These are phyloP conservation scores for Sporothrix phasma DNA, from an alignment of 2,329 filamentous ascomycete genomes.

Conservation along the genomic window DNA sequence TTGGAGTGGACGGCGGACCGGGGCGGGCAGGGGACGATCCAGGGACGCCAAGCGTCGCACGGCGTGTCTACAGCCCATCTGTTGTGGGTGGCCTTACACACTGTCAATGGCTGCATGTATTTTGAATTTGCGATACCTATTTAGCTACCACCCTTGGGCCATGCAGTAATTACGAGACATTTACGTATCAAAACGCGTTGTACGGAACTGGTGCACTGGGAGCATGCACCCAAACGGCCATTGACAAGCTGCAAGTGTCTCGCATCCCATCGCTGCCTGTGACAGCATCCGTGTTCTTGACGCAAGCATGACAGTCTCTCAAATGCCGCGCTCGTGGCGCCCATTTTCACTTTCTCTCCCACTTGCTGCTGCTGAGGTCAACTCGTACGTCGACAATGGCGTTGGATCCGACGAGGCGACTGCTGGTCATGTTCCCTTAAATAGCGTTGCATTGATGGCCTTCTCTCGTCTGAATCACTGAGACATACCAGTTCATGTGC, in stretches of 20 bases:
- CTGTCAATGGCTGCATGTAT: neutral
- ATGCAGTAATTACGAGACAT: no score
- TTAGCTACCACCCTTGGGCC: neutral
- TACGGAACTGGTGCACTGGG: no score
- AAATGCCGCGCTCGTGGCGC: neutral
- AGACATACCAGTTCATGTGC: no score
- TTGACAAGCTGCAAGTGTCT: no score
- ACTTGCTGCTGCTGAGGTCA: neutral
- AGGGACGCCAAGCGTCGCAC: neutral
- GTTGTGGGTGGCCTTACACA: neutral
- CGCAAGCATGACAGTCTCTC: no score
- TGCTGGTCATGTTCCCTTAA: no score
- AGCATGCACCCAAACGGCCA: no score
- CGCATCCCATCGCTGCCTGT: no score
- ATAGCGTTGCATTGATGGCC: no score
- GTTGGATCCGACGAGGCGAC: neutral
- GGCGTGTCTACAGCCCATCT: neutral
- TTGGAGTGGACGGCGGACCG: neutral
- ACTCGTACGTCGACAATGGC: neutral
- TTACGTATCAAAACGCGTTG: no score
- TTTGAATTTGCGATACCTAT: neutral
- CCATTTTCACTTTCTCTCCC: neutral
- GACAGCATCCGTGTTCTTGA: no score
- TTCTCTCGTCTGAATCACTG: no score
- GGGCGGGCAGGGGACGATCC: neutral